A percentile compares a stretch with the other conserved stretches of the same genome.
These are phyloP conservation scores for Escallonia herrerae DNA, from an alignment of 129 eudicot genomes.

Conservation along the genomic window DNA sequence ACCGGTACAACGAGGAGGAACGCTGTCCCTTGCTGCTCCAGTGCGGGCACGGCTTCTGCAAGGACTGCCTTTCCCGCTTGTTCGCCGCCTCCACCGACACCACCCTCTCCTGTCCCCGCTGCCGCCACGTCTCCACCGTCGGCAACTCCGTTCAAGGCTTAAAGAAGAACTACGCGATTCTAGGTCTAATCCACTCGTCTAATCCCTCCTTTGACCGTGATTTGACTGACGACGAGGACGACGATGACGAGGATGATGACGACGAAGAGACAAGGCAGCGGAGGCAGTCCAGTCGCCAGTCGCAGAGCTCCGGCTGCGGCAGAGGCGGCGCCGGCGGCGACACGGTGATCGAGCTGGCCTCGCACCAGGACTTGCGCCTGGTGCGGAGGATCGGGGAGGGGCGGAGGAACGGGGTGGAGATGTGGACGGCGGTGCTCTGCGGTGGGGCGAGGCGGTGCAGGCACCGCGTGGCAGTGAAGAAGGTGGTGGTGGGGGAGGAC, in stretches of 20 bases:
- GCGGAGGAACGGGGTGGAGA: constrained; percentile 52
- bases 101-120: constrained; percentile 73
- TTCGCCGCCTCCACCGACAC: constrained; percentile 56
- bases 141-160: constrained; percentile 84
- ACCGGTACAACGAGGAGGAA: constrained; percentile 71
- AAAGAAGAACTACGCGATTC: constrained; percentile 68
- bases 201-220: constrained; percentile 24
- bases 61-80: constrained; percentile 68
- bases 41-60: constrained; percentile 94
- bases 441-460: constrained; percentile 56
- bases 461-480: constrained; percentile 90
- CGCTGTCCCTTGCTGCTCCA: constrained; percentile 76
- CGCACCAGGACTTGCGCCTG: constrained; percentile 61
- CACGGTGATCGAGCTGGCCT: constrained; percentile 49
- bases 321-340: constrained; percentile 19
- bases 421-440: constrained; percentile 58
- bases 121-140: constrained; percentile 82
- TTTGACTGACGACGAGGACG: constrained; percentile 37
- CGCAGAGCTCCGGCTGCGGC: constrained; percentile 16
- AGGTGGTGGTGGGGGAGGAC: constrained; percentile 58
- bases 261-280: constrained; percentile 23
- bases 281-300: neutral
- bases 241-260: constrained; percentile 23
- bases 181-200: constrained; percentile 39
- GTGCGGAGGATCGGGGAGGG: constrained; percentile 57